Evolutionary conservation across 192 early-diverging fungal species (phyloP).

Genomic region (Phlyctochytrium bullatum): DNA sequence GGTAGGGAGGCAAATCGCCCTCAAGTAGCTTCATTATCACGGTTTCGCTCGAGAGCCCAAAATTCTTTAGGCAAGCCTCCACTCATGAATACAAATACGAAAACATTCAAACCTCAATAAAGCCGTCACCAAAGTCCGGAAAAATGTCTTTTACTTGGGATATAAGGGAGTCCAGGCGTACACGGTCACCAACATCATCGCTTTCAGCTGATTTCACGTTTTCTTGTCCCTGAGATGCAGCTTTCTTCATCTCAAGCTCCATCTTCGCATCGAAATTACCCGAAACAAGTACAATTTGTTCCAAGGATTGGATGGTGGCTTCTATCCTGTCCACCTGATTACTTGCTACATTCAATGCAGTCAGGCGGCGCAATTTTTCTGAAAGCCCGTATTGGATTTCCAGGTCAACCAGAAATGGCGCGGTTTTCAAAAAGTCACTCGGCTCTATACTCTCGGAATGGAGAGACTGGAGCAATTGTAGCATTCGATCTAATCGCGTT

Average conservation of each 20-base stretch:
- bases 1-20: slow-evolving; percentile 63
- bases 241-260: neutral
- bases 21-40: slow-evolving; percentile 81
- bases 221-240: neutral
- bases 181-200: neutral
- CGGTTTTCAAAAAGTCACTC: slow-evolving; percentile 60
- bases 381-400: slow-evolving; percentile 71
- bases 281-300: slow-evolving; percentile 60
- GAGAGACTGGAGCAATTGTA: too few species aligned
- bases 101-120: slow-evolving; percentile 60
- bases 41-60: slow-evolving; percentile 64
- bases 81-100: neutral
- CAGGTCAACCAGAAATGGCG: slow-evolving; percentile 82
- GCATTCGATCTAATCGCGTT: too few species aligned
- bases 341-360: slow-evolving; percentile 33
- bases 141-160: slow-evolving; percentile 85
- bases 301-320: slow-evolving; percentile 64
- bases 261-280: slow-evolving; percentile 37
- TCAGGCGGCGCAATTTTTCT: slow-evolving; percentile 50
- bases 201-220: neutral
- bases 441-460: too few species aligned
- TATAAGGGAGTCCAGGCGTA: slow-evolving; percentile 44
- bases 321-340: slow-evolving; percentile 44
- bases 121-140: slow-evolving; percentile 85
- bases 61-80: slow-evolving; percentile 67